Base-by-base conservation (phyloP, 192 early-diverging fungal genomes). In the Coemansia sp. region DNA sequence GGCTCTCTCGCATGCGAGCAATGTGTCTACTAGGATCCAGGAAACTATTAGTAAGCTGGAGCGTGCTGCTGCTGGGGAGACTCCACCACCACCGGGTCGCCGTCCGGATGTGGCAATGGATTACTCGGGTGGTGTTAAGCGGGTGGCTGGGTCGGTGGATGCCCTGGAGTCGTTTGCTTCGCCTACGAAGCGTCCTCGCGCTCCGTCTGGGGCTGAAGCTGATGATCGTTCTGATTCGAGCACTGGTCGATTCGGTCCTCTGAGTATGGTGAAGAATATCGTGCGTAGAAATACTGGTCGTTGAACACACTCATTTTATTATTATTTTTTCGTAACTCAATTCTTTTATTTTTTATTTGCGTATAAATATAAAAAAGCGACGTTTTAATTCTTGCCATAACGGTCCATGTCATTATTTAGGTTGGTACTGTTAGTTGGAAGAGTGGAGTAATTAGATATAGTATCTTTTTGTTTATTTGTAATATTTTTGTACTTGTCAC, bases 101-200 rank as follows among this genome's bases (percentile, higher is more conserved):
- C 13, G 8, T 26, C 26, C 1, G 14, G 55, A 35, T 1, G 55
- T 17, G 17, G 2, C 30, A 9, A 6, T 21, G 30, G 37, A 57
- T 44, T 21, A 16, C 65, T n/a, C 59, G 6, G 72, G 69, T 52
- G 72, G 77, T 11, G 67, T 63, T 2, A 80, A 80, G 53, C 66
- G 73, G 3, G 50, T 42, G n/a, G 64, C 67, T 6, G 43, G 32
- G 5, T 58, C 55, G 0, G 55, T 39, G 4, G 68, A 69, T 16
- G 47, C 43, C 6, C 35, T 69, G 32, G 74, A 76, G 10, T 23
- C 42, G 2, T 59, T 75, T 40, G 42, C 40, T 1, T 76, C 79
- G 30, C 79, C 79, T 21, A 76, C 71, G 0, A 82, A 82, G 39
- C 67, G 79, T 7, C 78, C 60, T 3, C 66, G 78, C 3, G 73